These are phyloP conservation scores for Hypocreales sp. DNA, from an alignment of 2,329 filamentous ascomycete species.

Conservation along the genomic window DNA sequence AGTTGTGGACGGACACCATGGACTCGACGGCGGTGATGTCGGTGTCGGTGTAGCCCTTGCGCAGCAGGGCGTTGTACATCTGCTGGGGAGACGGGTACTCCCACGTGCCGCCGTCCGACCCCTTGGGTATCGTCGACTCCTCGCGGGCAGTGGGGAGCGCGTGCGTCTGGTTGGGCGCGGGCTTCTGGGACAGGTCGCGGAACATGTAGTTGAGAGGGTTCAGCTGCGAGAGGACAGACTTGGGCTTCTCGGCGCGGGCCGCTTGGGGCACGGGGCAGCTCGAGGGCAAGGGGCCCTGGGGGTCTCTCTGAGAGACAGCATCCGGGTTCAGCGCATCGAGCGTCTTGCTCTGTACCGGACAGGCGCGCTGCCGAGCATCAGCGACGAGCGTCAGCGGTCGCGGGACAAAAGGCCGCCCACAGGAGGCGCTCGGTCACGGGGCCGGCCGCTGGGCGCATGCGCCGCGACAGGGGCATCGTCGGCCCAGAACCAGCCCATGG, in stretches of 20 bases:
- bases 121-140: constrained; percentile 79
- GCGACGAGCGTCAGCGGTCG: constrained; percentile 1
- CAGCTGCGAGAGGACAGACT: constrained; percentile 37
- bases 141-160: constrained; percentile 69
- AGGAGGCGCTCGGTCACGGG: too few relatives aligned
- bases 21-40: constrained; percentile 84
- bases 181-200: constrained; percentile 64
- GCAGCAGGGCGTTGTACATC: constrained; percentile 97
- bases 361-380: constrained; percentile 27
- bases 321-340: constrained; percentile 28
- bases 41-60: constrained; percentile 92
- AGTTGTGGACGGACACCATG: constrained; percentile 98
- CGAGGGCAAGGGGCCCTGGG: constrained; percentile 14
- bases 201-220: constrained; percentile 93
- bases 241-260: constrained; percentile 16
- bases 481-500: constrained; percentile 52
- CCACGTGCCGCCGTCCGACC: constrained; percentile 68
- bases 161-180: constrained; percentile 55
- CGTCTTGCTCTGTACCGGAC: constrained; percentile 42
- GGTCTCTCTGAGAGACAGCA: constrained; percentile 8
- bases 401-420: constrained; percentile 13
- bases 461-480: constrained; percentile 25
- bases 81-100: constrained; percentile 97
- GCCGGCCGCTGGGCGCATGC: constrained; percentile 17
- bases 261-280: constrained; percentile 31